A percentile compares a stretch with the other conserved stretches of the same genome.
Conservation (phyloP, 192 early-diverging fungal species). For the Irineochytrium annulatum region DNA sequence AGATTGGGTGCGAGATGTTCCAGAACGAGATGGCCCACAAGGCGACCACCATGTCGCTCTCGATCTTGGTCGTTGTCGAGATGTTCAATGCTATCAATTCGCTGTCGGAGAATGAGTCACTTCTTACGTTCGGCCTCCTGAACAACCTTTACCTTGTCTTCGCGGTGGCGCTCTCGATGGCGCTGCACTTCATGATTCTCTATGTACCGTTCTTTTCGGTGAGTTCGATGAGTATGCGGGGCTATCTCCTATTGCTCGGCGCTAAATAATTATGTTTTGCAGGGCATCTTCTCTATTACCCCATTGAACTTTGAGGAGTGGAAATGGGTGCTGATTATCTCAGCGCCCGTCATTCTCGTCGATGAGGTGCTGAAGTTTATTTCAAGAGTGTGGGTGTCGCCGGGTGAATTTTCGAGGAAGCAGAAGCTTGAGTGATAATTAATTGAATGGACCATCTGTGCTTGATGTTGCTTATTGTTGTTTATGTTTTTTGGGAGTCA, state of each 20-base stretch:
- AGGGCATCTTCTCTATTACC: slow-evolving; percentile 80
- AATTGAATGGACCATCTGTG: not conserved
- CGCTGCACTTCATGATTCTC: slow-evolving; percentile 91
- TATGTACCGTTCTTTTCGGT: slow-evolving; percentile 94
- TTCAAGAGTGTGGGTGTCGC: slow-evolving; percentile 3
- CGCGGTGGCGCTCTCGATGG: slow-evolving; percentile 84
- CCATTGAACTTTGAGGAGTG: slow-evolving; percentile 86
- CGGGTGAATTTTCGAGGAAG: not conserved
- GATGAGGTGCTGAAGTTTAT: slow-evolving; percentile 90
- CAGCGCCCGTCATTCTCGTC: slow-evolving; percentile 83
- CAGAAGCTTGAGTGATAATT: not conserved
- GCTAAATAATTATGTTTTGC: not conserved
- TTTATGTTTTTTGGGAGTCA: not conserved
- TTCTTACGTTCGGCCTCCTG: slow-evolving; percentile 89
- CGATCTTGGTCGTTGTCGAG: slow-evolving; percentile 93
- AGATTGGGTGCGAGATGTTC: slow-evolving; percentile 93
- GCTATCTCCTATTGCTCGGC: slow-evolving; percentile 10
- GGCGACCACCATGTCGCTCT: slow-evolving; percentile 94
- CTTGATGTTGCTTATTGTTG: not conserved
- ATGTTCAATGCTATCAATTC: slow-evolving; percentile 98
- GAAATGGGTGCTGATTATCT: slow-evolving; percentile 85
- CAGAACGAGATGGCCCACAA: slow-evolving; percentile 67
- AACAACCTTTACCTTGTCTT: slow-evolving; percentile 83
- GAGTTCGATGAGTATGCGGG: slow-evolving; percentile 7
- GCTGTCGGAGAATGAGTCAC: slow-evolving; percentile 90